Percentiles rank a stretch among this genome's conserved stretches.
phyloP scores from a whole-genome alignment of 305 asterid genomes.

The Fraxinus nigra region DNA sequence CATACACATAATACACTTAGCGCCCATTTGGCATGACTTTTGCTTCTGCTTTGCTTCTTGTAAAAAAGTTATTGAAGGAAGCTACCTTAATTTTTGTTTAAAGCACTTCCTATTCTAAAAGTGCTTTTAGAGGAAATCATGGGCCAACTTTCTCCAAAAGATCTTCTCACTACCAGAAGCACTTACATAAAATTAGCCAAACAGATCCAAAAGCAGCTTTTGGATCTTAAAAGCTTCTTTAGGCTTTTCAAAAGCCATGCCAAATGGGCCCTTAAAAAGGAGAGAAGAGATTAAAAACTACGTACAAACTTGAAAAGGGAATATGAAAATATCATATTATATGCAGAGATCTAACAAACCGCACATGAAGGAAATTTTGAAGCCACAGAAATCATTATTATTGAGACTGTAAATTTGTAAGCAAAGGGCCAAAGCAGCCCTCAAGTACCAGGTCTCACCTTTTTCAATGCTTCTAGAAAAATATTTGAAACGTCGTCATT shows the following conservation, averaged over 20 bases:
- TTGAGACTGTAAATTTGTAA: neutral
- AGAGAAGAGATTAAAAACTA: neutral
- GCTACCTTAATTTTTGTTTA: neutral
- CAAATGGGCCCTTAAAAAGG: neutral
- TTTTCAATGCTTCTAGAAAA: slow-evolving; percentile 71
- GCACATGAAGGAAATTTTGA: neutral
- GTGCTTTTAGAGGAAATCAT: neutral
- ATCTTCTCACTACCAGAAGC: neutral
- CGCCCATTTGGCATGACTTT: neutral
- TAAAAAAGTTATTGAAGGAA: neutral
- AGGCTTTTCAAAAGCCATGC: neutral
- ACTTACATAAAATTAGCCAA: neutral
- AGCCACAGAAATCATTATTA: neutral
- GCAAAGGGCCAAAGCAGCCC: slow-evolving; percentile 13
- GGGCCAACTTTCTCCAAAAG: neutral
- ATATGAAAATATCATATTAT: neutral
- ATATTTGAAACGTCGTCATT: slow-evolving; percentile 52
- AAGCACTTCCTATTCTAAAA: neutral
- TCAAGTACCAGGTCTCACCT: slow-evolving; percentile 36
- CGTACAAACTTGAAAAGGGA: neutral
- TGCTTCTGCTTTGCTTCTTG: neutral
- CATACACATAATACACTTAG: neutral
- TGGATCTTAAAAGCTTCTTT: neutral
- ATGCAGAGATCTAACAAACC: neutral
- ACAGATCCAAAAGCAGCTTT: neutral